These are phyloP conservation scores for Saraca asoca DNA, from an alignment of 331 rosid genomes.

Conservation along the genomic window DNA sequence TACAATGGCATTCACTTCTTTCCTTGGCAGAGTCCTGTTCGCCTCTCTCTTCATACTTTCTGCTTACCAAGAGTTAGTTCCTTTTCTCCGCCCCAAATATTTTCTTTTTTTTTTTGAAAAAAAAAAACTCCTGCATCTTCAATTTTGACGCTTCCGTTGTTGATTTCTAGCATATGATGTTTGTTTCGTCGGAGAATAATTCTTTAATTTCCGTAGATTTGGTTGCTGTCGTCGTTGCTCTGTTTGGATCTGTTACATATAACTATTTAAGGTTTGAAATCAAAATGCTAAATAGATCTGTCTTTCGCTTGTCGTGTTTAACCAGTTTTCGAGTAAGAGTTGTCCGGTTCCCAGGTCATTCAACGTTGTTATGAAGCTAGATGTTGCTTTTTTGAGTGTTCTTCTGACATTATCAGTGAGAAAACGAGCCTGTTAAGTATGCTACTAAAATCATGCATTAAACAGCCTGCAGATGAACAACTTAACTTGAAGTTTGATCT, in stretches of 20 bases:
- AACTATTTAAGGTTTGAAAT: conserved; percentile 18
- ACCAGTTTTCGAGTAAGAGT: no score
- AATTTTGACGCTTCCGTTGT: background rate
- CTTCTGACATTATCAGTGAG: no score
- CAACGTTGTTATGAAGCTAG: no score
- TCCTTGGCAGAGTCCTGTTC: conserved; percentile 64
- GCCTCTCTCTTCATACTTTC: conserved; percentile 62
- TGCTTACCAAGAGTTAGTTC: conserved; percentile 64
- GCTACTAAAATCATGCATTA: no score
- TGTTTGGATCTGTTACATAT: conserved; percentile 41
- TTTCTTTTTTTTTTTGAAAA: background rate
- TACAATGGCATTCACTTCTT: conserved; percentile 57
- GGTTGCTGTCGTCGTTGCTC: conserved; percentile 10
- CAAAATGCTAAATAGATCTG: conserved; percentile 35
- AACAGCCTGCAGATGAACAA: no score
- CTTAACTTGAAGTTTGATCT: no score
- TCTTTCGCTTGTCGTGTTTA: background rate
- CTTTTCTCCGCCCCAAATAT: background rate
- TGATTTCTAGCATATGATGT: background rate
- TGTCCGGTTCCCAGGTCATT: no score
- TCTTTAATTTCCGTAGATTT: conserved; percentile 10
- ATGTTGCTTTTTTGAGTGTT: no score
- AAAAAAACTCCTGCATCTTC: no score
- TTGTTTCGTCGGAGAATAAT: background rate
- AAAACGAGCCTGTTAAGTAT: no score